Conservation (phyloP, 805 yeast species). For the Dipodascopsis uninucleata region DNA sequence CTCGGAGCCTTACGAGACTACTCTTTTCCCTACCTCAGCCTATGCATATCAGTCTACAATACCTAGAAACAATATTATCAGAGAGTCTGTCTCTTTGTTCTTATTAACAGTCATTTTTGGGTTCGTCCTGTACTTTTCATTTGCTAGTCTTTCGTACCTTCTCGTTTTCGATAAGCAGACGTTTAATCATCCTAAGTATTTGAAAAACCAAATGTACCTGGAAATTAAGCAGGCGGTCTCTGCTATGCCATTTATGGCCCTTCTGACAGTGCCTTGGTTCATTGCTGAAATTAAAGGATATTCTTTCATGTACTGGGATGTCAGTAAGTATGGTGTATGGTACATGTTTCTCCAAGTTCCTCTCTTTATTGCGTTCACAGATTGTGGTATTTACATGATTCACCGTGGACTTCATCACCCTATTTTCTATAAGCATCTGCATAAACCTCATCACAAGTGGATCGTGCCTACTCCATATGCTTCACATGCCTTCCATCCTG, state of each 20-base stretch:
- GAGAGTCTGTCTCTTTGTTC: slow-evolving; percentile 68
- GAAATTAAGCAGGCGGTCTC: slow-evolving; percentile 76
- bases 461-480: slow-evolving; percentile 98
- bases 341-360: slow-evolving; percentile 67
- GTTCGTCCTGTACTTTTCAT: slow-evolving; percentile 69
- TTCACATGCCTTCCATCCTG: slow-evolving; percentile 97
- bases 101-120: slow-evolving; percentile 77
- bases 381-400: slow-evolving; percentile 83
- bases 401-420: slow-evolving; percentile 97
- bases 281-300: slow-evolving; percentile 76
- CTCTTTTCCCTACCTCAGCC: slow-evolving; percentile 16
- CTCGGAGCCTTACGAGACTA: slow-evolving; percentile 18
- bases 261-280: slow-evolving; percentile 87
- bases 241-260: slow-evolving; percentile 87
- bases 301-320: slow-evolving; percentile 69
- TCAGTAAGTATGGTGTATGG: slow-evolving; percentile 66
- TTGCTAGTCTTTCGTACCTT: slow-evolving; percentile 72
- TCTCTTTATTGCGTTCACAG: slow-evolving; percentile 84
- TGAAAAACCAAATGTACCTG: slow-evolving; percentile 85
- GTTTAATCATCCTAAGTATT: slow-evolving; percentile 92
- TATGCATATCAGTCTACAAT: slow-evolving; percentile 49
- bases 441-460: slow-evolving; percentile 99
- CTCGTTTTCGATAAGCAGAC: slow-evolving; percentile 82
- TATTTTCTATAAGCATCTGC: slow-evolving; percentile 73
- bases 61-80: slow-evolving; percentile 64